Evolutionary conservation across 2,329 filamentous ascomycete genomes (phyloP).

Genomic region (Penicillium sp.): DNA sequence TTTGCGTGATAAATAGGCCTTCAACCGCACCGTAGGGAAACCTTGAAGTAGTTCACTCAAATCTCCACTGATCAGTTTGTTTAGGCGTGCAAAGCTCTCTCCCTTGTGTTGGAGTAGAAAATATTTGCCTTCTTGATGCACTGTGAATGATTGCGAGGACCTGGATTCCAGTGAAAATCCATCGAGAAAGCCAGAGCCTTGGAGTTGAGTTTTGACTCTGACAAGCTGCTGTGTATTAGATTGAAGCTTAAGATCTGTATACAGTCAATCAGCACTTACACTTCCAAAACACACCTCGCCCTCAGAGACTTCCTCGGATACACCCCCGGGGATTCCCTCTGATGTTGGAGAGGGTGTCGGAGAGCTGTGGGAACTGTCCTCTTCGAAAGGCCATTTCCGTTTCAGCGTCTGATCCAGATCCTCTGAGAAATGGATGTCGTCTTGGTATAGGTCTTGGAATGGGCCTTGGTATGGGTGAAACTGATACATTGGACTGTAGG

Average conservation of each 20-base stretch:
- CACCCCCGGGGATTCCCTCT: no score
- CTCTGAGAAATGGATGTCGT: background rate
- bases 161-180: background rate
- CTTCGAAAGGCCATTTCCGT: background rate
- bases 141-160: background rate
- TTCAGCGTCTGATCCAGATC: background rate
- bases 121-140: background rate
- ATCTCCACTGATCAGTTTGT: background rate
- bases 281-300: background rate
- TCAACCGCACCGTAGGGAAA: background rate
- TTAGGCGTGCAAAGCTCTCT: background rate
- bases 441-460: background rate
- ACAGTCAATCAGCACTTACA: background rate
- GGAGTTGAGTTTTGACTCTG: background rate
- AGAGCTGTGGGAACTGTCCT: background rate
- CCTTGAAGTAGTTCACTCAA: background rate
- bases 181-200: background rate
- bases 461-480: no score
- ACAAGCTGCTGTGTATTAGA: background rate
- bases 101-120: background rate
- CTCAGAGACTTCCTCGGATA: background rate
- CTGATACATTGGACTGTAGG: no score
- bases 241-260: background rate
- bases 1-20: background rate
- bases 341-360: background rate